Evolutionary conservation across 169 alveolate genomes (phyloP).

Genomic region (Cryptosporidium xiaoi): DNA sequence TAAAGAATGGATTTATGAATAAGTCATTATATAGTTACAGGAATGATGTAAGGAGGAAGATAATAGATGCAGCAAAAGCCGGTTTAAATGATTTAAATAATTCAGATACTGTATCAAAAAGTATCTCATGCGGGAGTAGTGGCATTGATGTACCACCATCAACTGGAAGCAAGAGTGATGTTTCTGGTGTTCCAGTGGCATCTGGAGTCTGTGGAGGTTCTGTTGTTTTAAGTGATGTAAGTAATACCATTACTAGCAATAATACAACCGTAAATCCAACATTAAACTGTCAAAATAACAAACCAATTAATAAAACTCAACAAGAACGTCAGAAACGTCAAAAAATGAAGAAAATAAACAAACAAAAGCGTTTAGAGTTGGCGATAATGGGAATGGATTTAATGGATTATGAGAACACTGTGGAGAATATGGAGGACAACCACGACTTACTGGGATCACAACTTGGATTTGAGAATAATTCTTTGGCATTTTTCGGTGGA

Average conservation of each 20-base stretch:
- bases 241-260: too few species aligned
- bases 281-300: background rate
- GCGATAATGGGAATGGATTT: conserved; percentile 81
- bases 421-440: conserved; percentile 63
- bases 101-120: too few species aligned
- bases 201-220: background rate
- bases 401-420: conserved; percentile 32
- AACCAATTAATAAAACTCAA: conserved; percentile 55
- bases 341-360: conserved; percentile 77
- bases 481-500: too few species aligned
- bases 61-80: too few species aligned
- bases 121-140: too few species aligned
- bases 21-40: too few species aligned
- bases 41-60: too few species aligned
- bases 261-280: background rate
- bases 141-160: too few species aligned
- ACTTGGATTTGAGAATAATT: background rate
- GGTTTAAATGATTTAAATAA: too few species aligned
- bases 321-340: conserved; percentile 78
- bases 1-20: too few species aligned
- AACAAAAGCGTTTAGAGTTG: conserved; percentile 81
- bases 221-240: too few species aligned
- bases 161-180: background rate
- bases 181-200: conserved; percentile 1
- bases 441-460: conserved; percentile 29